These are phyloP conservation scores for Mucor sp. DNA, from an alignment of 371 early-diverging fungal species.

Conservation along the genomic window DNA sequence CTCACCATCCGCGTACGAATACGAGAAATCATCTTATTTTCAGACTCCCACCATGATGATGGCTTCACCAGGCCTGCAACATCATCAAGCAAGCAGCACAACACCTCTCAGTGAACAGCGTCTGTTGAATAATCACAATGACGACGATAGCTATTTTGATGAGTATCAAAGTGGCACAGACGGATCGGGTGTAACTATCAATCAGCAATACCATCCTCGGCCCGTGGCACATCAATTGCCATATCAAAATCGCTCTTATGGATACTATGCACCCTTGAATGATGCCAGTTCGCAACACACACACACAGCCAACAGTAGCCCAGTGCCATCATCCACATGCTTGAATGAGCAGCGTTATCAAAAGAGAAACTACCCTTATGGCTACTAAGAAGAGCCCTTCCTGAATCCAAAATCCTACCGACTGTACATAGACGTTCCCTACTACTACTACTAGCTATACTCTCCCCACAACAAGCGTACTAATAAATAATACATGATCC, in stretches of 20 bases:
- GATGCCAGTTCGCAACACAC: neutral
- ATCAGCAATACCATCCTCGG: neutral
- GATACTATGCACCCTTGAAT: neutral
- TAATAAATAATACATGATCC: too few relatives aligned
- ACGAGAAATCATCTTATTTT: neutral
- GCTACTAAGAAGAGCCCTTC: neutral
- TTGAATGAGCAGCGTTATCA: slow-evolving; percentile 8
- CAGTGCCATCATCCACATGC: slow-evolving; percentile 4
- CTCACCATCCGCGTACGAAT: neutral
- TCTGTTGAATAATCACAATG: neutral
- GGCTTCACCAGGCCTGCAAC: neutral
- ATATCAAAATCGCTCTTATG: neutral
- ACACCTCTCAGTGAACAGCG: neutral
- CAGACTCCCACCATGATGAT: neutral
- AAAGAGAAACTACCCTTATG: slow-evolving; percentile 6
- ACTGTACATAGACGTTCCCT: neutral
- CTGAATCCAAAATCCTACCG: slow-evolving; percentile 1
- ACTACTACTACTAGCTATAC: too few relatives aligned
- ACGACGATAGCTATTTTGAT: neutral
- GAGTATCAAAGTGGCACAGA: neutral
- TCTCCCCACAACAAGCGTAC: too few relatives aligned
- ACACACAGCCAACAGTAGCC: neutral
- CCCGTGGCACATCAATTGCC: slow-evolving; percentile 1
- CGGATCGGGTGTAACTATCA: neutral
- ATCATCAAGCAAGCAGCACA: neutral